These are phyloP conservation scores for Verticillium albo-atrum DNA, from an alignment of 2,329 filamentous ascomycete species.

Conservation along the genomic window DNA sequence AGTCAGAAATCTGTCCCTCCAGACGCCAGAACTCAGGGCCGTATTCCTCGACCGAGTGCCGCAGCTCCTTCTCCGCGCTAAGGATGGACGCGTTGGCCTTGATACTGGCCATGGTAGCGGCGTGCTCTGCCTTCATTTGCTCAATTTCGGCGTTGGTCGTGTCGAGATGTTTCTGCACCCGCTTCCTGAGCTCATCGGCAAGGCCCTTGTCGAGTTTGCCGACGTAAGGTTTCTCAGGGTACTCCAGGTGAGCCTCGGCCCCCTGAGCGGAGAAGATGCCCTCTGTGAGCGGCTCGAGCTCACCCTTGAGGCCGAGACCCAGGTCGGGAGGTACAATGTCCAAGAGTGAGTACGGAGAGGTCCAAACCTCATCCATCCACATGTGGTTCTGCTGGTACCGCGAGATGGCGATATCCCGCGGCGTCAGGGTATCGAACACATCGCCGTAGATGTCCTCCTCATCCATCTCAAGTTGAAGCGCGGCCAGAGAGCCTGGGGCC, in stretches of 20 bases:
- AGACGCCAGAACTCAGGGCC: constrained; percentile 60
- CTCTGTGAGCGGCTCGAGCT: constrained; percentile 74
- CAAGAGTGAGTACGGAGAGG: constrained; percentile 79
- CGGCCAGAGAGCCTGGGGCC: constrained; percentile 21
- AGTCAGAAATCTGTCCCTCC: constrained; percentile 46
- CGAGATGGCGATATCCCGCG: constrained; percentile 79
- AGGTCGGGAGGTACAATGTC: constrained; percentile 87
- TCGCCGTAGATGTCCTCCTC: constrained; percentile 82
- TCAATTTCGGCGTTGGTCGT: constrained; percentile 79
- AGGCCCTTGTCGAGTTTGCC: constrained; percentile 69
- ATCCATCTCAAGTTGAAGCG: constrained; percentile 40
- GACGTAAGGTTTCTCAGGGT: constrained; percentile 55
- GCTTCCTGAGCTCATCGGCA: constrained; percentile 77
- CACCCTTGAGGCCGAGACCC: constrained; percentile 78
- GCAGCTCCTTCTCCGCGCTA: constrained; percentile 71
- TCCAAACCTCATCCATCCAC: constrained; percentile 98
- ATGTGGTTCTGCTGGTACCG: constrained; percentile 94
- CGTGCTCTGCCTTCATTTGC: constrained; percentile 76
- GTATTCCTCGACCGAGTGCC: constrained; percentile 57
- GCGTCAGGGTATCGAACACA: constrained; percentile 85
- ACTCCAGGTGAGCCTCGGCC: constrained; percentile 38
- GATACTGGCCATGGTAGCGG: constrained; percentile 68
- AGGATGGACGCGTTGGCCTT: constrained; percentile 66
- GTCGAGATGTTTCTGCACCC: constrained; percentile 67
- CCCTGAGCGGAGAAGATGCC: constrained; percentile 74